Base-by-base conservation (phyloP, 768 basidiomycete genomes). In the Leccinum uliginosum region DNA sequence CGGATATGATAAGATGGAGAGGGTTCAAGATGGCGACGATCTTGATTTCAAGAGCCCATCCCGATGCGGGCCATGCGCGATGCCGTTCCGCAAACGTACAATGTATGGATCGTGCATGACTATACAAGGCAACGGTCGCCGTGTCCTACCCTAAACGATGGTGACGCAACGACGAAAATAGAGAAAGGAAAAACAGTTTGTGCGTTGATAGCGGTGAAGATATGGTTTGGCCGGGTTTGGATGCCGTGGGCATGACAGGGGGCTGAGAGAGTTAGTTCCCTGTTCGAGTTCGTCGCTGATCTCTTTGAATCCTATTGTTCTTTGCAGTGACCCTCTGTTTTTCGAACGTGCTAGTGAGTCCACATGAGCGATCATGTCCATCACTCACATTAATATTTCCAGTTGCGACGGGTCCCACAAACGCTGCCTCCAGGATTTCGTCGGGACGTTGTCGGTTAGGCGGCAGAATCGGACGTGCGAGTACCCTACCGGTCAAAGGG, bases 361-460 rank as follows among this genome's bases (percentile, higher is more conserved):
- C 21, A 30, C 11, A 51, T 11, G 54, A 51, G 7, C 45, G 24
- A 24, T 57, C 9, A 47, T 60, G 26, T 43, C 24, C 30, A 50
- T 54, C 55, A 26, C 8, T 30, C 34, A 51, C 50, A 24, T n/a
- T n/a, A n/a, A n/a, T n/a, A n/a, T 26, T 43, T 46, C 6, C n/a
- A 30, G 49, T n/a, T n/a, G 32, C 11, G 6, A 43, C 5, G 40
- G 32, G 87, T 89, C 5, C 87, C 88, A 2, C 74, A 78, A 48
- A 75, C 74, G 17, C 68, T 76, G 6, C 80, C 81, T 2, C 64
- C 73, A 30, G 70, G 68, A 29, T 66, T 57, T 43, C 56, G 24
- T 52, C 62, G 1, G 67, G 64, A 19, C 19, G 19, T 43, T 19
- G 54, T 49, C 17, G 62, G 61, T 35, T 48, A 9, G 34, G 27